Percentiles rank a stretch among this genome's conserved stretches.
phyloP scores from a whole-genome alignment of 805 yeast genomes.

The Yamadazyma philogaea region DNA sequence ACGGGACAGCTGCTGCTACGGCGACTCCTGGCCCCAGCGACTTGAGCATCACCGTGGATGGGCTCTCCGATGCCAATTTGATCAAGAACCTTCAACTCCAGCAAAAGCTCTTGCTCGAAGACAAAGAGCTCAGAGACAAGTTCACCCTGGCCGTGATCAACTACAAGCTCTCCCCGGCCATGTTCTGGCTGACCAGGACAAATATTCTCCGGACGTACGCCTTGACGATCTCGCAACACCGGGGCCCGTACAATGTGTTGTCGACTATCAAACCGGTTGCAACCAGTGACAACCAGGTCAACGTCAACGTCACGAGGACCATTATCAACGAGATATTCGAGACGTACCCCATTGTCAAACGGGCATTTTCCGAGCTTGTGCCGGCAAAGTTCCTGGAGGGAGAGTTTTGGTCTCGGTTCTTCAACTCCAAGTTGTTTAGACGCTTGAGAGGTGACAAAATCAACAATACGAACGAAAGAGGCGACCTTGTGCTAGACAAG shows the following conservation, averaged over 20 bases:
- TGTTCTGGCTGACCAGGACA: conserved; percentile 84
- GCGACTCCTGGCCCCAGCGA: conserved; percentile 11
- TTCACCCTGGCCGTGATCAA: conserved; percentile 88
- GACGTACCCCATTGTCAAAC: conserved; percentile 87
- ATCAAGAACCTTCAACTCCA: conserved; percentile 74
- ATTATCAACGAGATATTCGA: conserved; percentile 85
- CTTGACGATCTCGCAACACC: conserved; percentile 73
- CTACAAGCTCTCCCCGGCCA: conserved; percentile 69
- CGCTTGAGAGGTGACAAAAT: conserved; percentile 86
- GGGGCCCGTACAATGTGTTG: conserved; percentile 91
- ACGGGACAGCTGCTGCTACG: conserved; percentile 2
- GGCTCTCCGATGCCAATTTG: conserved; percentile 44
- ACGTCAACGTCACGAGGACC: conserved; percentile 87
- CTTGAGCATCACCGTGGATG: conserved; percentile 19
- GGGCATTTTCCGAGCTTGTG: conserved; percentile 86
- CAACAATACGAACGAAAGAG: conserved; percentile 64
- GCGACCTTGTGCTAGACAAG: conserved; percentile 81
- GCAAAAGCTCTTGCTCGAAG: conserved; percentile 68
- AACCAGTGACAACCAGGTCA: conserved; percentile 87
- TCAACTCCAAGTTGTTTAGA: conserved; percentile 83
- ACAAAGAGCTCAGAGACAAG: conserved; percentile 63
- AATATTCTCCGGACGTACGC: conserved; percentile 84
- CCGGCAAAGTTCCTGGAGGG: conserved; percentile 80
- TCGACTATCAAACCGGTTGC: conserved; percentile 94
- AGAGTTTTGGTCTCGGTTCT: conserved; percentile 95